These are phyloP conservation scores for Mytilinidion resinicola DNA, from an alignment of 495 filamentous ascomycete species.

Conservation along the genomic window DNA sequence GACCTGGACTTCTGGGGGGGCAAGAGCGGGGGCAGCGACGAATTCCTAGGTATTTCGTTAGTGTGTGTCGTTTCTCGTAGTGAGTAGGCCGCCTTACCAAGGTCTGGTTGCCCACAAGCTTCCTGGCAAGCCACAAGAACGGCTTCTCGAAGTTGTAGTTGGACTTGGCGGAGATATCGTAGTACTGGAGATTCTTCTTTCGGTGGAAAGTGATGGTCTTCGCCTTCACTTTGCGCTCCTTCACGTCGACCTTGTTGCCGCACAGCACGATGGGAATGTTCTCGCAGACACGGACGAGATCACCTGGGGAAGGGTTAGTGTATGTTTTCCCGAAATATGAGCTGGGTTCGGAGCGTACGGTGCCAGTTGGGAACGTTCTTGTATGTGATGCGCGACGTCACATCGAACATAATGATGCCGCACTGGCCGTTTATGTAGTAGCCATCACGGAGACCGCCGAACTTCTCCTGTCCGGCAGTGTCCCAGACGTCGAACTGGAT, in stretches of 20 bases:
- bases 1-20: constrained; percentile 84
- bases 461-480: constrained; percentile 99
- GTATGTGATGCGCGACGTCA: constrained; percentile 99
- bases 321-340: background rate
- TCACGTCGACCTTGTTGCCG: constrained; percentile 99
- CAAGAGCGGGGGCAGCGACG: constrained; percentile 88
- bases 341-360: constrained; percentile 58
- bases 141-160: constrained; percentile 99
- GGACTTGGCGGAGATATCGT: constrained; percentile 99
- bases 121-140: constrained; percentile 98
- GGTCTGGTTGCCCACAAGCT: constrained; percentile 89
- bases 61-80: background rate
- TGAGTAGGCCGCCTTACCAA: constrained; percentile 56
- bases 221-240: constrained; percentile 99
- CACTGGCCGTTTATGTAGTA: constrained; percentile 99
- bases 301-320: constrained; percentile 55
- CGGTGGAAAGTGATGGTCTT: constrained; percentile 99
- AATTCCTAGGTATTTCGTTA: constrained; percentile 66
- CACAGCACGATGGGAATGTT: constrained; percentile 97
- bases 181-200: constrained; percentile 99
- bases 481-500: constrained; percentile 99
- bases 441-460: constrained; percentile 97
- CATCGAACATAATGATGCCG: constrained; percentile 99
- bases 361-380: constrained; percentile 99
- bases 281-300: constrained; percentile 99